phyloP scores from a whole-genome alignment of 352 stramenopile genomes.

The Aphanomyces stellatus region DNA sequence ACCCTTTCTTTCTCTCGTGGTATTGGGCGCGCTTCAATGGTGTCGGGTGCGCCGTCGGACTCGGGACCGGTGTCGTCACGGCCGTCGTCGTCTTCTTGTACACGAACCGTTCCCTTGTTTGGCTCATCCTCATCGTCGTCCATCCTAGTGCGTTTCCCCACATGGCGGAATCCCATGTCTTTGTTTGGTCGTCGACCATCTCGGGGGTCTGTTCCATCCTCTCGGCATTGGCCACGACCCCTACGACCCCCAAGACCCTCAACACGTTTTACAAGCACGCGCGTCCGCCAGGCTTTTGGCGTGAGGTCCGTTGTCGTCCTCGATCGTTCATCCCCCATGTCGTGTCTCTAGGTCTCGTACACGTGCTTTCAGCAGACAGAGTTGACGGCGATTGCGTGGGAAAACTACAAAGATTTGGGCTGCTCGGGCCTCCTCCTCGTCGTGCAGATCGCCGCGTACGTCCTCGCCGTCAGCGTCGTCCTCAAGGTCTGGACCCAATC shows the following conservation, averaged over 20 bases:
- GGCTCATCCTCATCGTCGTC: not conserved
- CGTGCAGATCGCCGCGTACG: constrained; percentile 50
- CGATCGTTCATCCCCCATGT: not conserved
- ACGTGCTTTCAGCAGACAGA: constrained; percentile 49
- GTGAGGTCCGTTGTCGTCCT: not conserved
- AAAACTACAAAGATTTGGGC: constrained; percentile 52
- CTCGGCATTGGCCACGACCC: constrained; percentile 33
- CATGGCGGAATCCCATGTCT: constrained; percentile 42
- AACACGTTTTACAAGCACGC: constrained; percentile 62
- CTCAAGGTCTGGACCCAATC: constrained; percentile 52
- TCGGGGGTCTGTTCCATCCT: constrained; percentile 37
- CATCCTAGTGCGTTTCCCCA: constrained; percentile 25
- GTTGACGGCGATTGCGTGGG: constrained; percentile 42
- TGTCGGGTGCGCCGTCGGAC: constrained; percentile 42
- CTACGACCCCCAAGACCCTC: constrained; percentile 39
- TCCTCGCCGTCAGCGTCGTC: constrained; percentile 57
- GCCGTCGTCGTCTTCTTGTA: constrained; percentile 61
- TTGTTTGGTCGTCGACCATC: constrained; percentile 51
- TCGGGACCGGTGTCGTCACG: constrained; percentile 43
- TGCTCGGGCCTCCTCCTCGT: constrained; percentile 57
- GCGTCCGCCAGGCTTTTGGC: constrained; percentile 48
- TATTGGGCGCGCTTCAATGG: constrained; percentile 76
- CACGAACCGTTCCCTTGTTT: constrained; percentile 17
- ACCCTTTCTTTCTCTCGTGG: constrained; percentile 73
- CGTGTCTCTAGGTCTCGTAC: constrained; percentile 31